Percentiles rank a stretch among this genome's conserved stretches.
These are phyloP conservation scores for Paraphaeosphaeria sporulosa DNA, from an alignment of 2,329 filamentous ascomycete species.

Conservation along the genomic window DNA sequence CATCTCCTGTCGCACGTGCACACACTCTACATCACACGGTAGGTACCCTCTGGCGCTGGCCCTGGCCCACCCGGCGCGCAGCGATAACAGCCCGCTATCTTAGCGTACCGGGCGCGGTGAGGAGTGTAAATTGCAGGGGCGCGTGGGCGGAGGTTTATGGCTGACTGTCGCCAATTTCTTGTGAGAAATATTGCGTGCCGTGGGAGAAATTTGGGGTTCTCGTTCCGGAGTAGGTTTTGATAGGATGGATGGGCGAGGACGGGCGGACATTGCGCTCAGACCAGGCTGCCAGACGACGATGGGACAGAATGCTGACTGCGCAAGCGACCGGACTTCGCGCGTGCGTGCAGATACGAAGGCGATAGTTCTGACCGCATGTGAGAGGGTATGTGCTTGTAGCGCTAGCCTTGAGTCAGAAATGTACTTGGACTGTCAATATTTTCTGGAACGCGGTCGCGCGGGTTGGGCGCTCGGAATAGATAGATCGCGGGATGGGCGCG, in stretches of 20 bases:
- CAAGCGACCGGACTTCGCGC: too few relatives aligned
- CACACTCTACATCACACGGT: not conserved
- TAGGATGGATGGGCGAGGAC: not conserved
- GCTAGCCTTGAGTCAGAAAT: too few relatives aligned
- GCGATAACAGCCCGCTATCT: conserved; percentile 1
- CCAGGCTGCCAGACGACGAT: too few relatives aligned
- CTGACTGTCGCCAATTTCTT: not conserved
- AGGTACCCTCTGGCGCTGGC: not conserved
- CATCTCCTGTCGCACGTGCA: not conserved
- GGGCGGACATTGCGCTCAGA: too few relatives aligned
- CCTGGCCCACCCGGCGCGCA: not conserved
- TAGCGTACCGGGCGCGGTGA: not conserved
- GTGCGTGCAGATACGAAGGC: too few relatives aligned
- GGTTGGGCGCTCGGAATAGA: too few relatives aligned
- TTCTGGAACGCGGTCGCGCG: too few relatives aligned
- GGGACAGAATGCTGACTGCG: too few relatives aligned
- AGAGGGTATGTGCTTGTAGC: too few relatives aligned
- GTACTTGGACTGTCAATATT: too few relatives aligned
- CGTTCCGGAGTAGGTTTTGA: not conserved
- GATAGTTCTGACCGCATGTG: too few relatives aligned
- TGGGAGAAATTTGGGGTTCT: not conserved
- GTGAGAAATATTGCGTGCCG: not conserved
- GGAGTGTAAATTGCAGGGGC: not conserved
- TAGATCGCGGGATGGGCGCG: too few relatives aligned
- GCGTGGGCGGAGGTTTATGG: not conserved